phyloP scores from a whole-genome alignment of 805 yeast species.

The Suhomyces faveliae region DNA sequence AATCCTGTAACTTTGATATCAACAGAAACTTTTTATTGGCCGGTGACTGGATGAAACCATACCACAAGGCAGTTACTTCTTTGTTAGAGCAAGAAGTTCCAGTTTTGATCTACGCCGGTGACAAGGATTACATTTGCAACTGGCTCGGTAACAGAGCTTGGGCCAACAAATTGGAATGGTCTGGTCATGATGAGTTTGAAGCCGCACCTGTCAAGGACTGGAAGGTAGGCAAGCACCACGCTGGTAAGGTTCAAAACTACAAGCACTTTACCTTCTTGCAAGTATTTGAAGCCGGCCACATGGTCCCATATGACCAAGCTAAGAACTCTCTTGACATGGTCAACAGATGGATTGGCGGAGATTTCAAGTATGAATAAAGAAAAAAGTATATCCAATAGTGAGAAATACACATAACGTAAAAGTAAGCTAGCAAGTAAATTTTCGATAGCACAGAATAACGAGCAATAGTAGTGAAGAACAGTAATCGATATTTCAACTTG shows the following conservation, averaged over 20 bases:
- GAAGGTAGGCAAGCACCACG: constrained; percentile 34
- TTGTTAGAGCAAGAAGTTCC: constrained; percentile 71
- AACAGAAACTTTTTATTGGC: constrained; percentile 77
- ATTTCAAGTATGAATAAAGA: constrained; percentile 9
- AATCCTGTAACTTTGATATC: constrained; percentile 75
- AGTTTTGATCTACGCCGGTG: constrained; percentile 90
- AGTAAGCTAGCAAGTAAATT: too few species aligned
- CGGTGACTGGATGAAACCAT: constrained; percentile 93
- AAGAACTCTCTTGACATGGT: constrained; percentile 74
- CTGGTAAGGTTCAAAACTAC: constrained; percentile 73
- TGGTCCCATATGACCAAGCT: constrained; percentile 93
- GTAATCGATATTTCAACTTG: too few species aligned
- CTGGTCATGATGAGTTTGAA: constrained; percentile 49
- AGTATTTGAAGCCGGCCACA: constrained; percentile 89
- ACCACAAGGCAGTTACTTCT: constrained; percentile 54
- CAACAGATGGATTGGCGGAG: constrained; percentile 77
- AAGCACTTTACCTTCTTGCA: constrained; percentile 78
- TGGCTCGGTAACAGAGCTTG: constrained; percentile 90
- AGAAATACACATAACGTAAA: too few species aligned
- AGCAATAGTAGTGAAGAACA: too few species aligned
- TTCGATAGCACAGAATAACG: too few species aligned
- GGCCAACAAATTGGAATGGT: constrained; percentile 70
- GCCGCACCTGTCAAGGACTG: constrained; percentile 42
- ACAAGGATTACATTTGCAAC: constrained; percentile 88
- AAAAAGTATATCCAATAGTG: neutral